Base-by-base conservation (phyloP, 2,329 filamentous ascomycete genomes). In the Fusarium mangiferae region DNA sequence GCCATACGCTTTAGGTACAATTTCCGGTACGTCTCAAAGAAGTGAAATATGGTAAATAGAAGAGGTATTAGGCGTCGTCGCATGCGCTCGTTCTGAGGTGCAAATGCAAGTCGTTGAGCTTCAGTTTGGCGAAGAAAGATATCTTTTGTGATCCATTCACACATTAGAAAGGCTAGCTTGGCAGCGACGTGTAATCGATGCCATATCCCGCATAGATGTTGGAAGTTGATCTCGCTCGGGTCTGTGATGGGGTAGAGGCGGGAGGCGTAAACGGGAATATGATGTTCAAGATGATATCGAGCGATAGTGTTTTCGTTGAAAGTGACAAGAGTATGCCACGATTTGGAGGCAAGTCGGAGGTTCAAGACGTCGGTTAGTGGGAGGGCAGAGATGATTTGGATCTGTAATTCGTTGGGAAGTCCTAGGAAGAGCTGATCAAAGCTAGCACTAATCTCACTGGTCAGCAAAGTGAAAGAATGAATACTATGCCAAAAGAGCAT, bases 11-110 rank as follows among this genome's bases (percentile, higher is more conserved):
- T 82, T 13, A 91, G 79, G 73, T 92, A 89, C 6, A 90, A 82
- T 44, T 85, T 86, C 66, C 90, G 87, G 77, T 91, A 91, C 2
- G 85, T 90, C 78, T 92, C 90, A 78, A 92, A 92, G 77, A 92
- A 92, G 78, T 92, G 90, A 73, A 92, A 92, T 30, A 91, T 84
- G 18, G 90, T 91, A 73, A 92, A 92, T 22, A 92, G 84, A 13
- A 91, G 79, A 3, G 90, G 90, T 62, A 91, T 90, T 14, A 92
- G 82, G 56, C 90, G 86, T 68, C 89, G 88, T 54, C 90, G 88
- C 90, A 92, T 92, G 20, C 90, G 86, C 79, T 90, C 88, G 70
- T 86, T 84, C 77, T 92, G 90, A 2, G 88, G 86, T 24, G 88
- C 88, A 74, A 92, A 92, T 54, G 90, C 89, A 26, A 80, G 78